Evolutionary conservation across 768 basidiomycete species (phyloP).

Genomic region (Leccinum pellstonianum): DNA sequence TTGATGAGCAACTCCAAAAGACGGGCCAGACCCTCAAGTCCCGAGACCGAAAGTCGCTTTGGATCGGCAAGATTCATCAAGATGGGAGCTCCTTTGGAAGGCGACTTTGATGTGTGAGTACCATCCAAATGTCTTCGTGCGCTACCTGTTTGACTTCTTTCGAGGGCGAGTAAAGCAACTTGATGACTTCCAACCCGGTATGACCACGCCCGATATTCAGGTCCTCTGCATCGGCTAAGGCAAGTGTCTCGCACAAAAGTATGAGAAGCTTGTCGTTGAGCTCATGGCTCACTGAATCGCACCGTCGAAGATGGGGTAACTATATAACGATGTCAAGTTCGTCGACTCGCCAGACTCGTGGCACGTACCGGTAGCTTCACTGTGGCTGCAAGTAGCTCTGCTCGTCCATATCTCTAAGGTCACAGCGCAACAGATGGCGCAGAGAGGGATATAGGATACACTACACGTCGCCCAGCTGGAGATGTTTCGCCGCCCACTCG

Average conservation of each 20-base stretch:
- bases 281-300: constrained; percentile 37
- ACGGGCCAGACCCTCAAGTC: constrained; percentile 75
- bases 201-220: constrained; percentile 78
- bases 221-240: constrained; percentile 95
- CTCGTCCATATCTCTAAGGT: too few relatives aligned
- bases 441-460: too few relatives aligned
- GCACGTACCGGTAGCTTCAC: too few relatives aligned
- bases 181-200: constrained; percentile 75
- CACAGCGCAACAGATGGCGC: too few relatives aligned
- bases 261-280: constrained; percentile 71
- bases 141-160: constrained; percentile 93
- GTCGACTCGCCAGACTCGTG: too few relatives aligned
- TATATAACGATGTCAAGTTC: too few relatives aligned
- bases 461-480: too few relatives aligned
- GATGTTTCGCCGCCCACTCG: too few relatives aligned
- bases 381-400: too few relatives aligned
- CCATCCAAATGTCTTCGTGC: constrained; percentile 87
- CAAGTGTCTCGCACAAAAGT: constrained; percentile 89
- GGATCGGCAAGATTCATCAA: constrained; percentile 98
- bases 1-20: constrained; percentile 93
- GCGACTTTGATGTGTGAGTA: constrained; percentile 84
- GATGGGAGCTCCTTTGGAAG: constrained; percentile 94
- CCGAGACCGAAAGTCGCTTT: constrained; percentile 83
- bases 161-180: constrained; percentile 80
- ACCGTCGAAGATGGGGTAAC: too few relatives aligned